Conservation (phyloP, 177 flowering plant genomes). For the Vitis hybrid region DNA sequence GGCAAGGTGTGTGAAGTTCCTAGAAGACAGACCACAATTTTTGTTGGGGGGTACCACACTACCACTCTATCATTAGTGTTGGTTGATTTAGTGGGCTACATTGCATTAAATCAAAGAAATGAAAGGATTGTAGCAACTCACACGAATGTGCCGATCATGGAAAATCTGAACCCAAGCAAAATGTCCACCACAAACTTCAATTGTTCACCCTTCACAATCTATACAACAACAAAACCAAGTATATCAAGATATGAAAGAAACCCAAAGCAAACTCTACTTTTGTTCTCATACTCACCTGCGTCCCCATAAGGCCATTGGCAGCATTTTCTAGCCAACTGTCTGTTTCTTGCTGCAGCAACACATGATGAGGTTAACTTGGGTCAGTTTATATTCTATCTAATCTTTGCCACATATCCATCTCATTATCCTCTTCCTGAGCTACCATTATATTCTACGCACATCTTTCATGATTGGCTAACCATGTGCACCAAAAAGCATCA, state of each 20-base stretch:
- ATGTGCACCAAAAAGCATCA: too few species aligned
- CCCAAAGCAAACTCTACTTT: too few species aligned
- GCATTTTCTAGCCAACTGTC: slow-evolving; percentile 98
- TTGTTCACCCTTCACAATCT: slow-evolving; percentile 71
- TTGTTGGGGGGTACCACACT: too few species aligned
- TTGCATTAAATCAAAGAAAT: not conserved
- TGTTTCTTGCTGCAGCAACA: slow-evolving; percentile 65
- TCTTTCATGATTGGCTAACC: too few species aligned
- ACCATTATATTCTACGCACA: too few species aligned
- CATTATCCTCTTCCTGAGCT: too few species aligned
- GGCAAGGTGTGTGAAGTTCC: too few species aligned
- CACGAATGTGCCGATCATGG: slow-evolving; percentile 72
- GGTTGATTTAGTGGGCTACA: too few species aligned
- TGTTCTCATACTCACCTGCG: slow-evolving; percentile 50
- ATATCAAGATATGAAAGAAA: too few species aligned
- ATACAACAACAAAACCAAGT: not conserved
- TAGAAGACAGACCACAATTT: too few species aligned
- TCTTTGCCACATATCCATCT: not conserved
- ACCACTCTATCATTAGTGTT: too few species aligned
- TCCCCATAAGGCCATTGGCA: slow-evolving; percentile 90
- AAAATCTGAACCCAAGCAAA: slow-evolving; percentile 71
- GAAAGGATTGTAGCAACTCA: slow-evolving; percentile 33
- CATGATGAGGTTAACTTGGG: not conserved
- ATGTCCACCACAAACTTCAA: slow-evolving; percentile 69
- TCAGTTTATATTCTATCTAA: not conserved